Conservation (phyloP, 2,329 filamentous ascomycete species). For the Parastagonospora nodorum region DNA sequence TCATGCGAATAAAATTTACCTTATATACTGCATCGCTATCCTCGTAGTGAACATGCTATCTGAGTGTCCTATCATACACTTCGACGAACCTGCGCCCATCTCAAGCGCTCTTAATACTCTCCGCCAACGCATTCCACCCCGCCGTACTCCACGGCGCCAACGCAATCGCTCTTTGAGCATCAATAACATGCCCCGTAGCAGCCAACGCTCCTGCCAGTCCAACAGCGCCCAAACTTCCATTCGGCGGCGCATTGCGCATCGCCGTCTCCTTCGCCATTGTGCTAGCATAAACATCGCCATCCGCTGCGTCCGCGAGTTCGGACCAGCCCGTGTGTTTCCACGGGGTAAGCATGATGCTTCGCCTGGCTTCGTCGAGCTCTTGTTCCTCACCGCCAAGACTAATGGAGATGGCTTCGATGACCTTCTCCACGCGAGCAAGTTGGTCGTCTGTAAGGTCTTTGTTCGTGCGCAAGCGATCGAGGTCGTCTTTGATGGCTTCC, state of each 20-base stretch:
- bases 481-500: conserved; percentile 78
- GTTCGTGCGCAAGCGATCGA: conserved; percentile 72
- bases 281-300: conserved; percentile 57
- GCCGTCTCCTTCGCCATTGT: conserved; percentile 86
- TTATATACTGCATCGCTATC: no score
- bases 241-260: conserved; percentile 72
- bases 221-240: conserved; percentile 68
- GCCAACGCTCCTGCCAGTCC: conserved; percentile 76
- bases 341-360: conserved; percentile 80
- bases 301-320: conserved; percentile 66
- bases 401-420: conserved; percentile 75
- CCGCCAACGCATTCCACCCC: conserved; percentile 67
- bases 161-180: conserved; percentile 78
- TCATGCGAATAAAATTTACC: no score
- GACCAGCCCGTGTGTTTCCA: conserved; percentile 81
- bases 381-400: conserved; percentile 56
- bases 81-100: no score
- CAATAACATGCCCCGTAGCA: conserved; percentile 70
- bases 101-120: conserved; percentile 22
- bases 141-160: conserved; percentile 76
- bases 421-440: conserved; percentile 71
- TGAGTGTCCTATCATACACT: no score
- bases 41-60: no score
- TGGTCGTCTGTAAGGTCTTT: conserved; percentile 67
- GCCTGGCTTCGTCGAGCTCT: conserved; percentile 69